Percentiles rank a stretch among this genome's conserved stretches.
These are phyloP conservation scores for Entophlyctis helioformis DNA, from an alignment of 192 early-diverging fungal genomes.

Conservation along the genomic window DNA sequence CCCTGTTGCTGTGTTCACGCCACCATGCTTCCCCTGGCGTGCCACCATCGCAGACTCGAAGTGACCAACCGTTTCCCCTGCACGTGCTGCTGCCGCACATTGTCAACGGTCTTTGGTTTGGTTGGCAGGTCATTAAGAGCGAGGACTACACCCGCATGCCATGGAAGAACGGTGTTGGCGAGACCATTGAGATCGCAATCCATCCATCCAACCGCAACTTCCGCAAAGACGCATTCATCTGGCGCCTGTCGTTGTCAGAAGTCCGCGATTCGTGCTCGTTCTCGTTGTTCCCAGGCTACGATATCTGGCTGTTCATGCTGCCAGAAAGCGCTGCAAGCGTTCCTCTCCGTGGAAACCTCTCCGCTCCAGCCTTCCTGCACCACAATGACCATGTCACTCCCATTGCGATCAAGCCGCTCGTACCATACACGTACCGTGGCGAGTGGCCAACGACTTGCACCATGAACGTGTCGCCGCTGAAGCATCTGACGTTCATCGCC, in stretches of 20 bases:
- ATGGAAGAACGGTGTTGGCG: conserved; percentile 59
- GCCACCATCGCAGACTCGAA: too few relatives aligned
- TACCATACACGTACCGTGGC: conserved; percentile 46
- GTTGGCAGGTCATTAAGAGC: background rate
- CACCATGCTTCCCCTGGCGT: too few relatives aligned
- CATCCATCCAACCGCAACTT: conserved; percentile 28
- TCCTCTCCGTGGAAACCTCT: too few relatives aligned
- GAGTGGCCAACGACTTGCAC: conserved; percentile 34
- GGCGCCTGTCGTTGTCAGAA: conserved; percentile 34
- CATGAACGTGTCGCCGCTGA: conserved; percentile 13
- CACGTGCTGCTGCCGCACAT: too few relatives aligned
- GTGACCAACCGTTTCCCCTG: too few relatives aligned
- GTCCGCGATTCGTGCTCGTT: conserved; percentile 33
- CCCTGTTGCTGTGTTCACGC: too few relatives aligned
- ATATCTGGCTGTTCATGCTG: conserved; percentile 25
- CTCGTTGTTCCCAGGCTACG: conserved; percentile 49
- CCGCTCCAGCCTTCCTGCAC: conserved; percentile 25
- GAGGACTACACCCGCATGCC: conserved; percentile 14
- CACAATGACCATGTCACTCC: conserved; percentile 40
- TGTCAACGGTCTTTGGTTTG: too few relatives aligned
- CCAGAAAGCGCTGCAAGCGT: too few relatives aligned
- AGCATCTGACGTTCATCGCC: conserved; percentile 25
- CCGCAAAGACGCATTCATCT: conserved; percentile 38
- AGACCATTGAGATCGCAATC: conserved; percentile 44
- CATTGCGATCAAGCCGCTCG: conserved; percentile 32